These are phyloP conservation scores for Colletotrichum nymphaeae DNA, from an alignment of 2,329 filamentous ascomycete genomes.

Conservation along the genomic window DNA sequence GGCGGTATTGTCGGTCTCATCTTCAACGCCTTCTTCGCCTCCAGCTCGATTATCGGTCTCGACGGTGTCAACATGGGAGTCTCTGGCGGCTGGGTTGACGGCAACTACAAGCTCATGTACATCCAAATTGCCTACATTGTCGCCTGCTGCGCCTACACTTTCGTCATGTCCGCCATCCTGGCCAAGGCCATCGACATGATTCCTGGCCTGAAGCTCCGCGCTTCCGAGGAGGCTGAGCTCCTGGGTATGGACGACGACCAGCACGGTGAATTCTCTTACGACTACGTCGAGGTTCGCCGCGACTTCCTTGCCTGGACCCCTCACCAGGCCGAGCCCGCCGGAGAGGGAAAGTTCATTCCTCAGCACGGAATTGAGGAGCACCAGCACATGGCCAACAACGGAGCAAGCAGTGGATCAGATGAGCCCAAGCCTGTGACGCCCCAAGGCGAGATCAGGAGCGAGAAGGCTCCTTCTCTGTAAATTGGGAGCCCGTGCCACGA, in stretches of 20 bases:
- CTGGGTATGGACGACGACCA: constrained; percentile 92
- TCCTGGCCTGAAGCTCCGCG: constrained; percentile 82
- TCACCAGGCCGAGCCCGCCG: constrained; percentile 72
- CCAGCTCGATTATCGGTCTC: constrained; percentile 77
- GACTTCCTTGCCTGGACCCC: constrained; percentile 92
- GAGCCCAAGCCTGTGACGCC: constrained; percentile 30
- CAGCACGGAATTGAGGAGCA: constrained; percentile 81
- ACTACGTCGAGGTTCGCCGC: constrained; percentile 89
- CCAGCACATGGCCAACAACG: constrained; percentile 49
- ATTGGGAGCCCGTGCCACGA: neutral
- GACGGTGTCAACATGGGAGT: constrained; percentile 80
- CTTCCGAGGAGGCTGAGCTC: constrained; percentile 84
- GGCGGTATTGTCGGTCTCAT: constrained; percentile 76
- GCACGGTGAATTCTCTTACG: constrained; percentile 90
- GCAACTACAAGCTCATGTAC: constrained; percentile 80
- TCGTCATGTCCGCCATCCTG: constrained; percentile 78
- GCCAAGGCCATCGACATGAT: constrained; percentile 81
- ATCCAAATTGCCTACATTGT: constrained; percentile 83
- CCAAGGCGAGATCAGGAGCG: constrained; percentile 27
- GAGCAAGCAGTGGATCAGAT: constrained; percentile 32
- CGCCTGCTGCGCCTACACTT: constrained; percentile 74
- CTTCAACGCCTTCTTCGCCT: constrained; percentile 80
- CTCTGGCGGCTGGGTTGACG: constrained; percentile 78
- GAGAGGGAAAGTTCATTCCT: constrained; percentile 69
- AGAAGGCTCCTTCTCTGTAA: constrained; percentile 31